phyloP scores from a whole-genome alignment of 2,329 filamentous ascomycete species.

The Aureobasidium namibiae region DNA sequence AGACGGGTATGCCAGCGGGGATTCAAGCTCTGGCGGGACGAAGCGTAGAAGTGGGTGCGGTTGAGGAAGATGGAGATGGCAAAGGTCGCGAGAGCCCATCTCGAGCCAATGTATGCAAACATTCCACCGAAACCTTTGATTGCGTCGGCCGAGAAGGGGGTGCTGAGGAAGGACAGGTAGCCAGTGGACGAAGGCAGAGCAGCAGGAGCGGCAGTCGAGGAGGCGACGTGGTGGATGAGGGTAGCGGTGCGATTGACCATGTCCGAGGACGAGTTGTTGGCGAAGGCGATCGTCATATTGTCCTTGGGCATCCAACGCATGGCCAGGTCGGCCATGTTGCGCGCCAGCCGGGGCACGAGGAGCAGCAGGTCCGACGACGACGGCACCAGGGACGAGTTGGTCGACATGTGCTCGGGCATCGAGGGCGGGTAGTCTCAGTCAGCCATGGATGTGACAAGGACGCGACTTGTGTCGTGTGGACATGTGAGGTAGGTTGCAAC shows the following conservation, averaged over 20 bases:
- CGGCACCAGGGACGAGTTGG: slow-evolving; percentile 2
- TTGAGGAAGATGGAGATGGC: slow-evolving; percentile 82
- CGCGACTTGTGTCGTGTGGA: background rate
- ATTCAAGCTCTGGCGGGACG: slow-evolving; percentile 70
- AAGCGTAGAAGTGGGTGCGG: slow-evolving; percentile 87
- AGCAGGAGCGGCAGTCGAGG: slow-evolving; percentile 18
- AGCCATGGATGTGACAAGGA: background rate
- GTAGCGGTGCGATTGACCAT: slow-evolving; percentile 26
- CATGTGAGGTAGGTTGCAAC: no score
- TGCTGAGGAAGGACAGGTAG: slow-evolving; percentile 14
- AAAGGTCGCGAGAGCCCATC: slow-evolving; percentile 85
- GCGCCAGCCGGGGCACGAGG: slow-evolving; percentile 62
- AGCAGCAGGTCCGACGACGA: slow-evolving; percentile 49
- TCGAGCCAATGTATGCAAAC: slow-evolving; percentile 82
- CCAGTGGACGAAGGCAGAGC: background rate
- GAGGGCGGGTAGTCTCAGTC: background rate
- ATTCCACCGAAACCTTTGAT: slow-evolving; percentile 71
- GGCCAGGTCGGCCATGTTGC: slow-evolving; percentile 56
- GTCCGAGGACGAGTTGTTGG: slow-evolving; percentile 27
- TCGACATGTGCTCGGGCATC: background rate
- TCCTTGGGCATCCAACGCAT: slow-evolving; percentile 46
- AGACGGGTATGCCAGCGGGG: slow-evolving; percentile 67
- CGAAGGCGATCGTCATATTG: slow-evolving; percentile 34
- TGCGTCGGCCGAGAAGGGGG: slow-evolving; percentile 38
- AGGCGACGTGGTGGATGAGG: slow-evolving; percentile 36